These are phyloP conservation scores for Pseudogymnoascus sp. DNA, from an alignment of 2,329 filamentous ascomycete genomes.

Conservation along the genomic window DNA sequence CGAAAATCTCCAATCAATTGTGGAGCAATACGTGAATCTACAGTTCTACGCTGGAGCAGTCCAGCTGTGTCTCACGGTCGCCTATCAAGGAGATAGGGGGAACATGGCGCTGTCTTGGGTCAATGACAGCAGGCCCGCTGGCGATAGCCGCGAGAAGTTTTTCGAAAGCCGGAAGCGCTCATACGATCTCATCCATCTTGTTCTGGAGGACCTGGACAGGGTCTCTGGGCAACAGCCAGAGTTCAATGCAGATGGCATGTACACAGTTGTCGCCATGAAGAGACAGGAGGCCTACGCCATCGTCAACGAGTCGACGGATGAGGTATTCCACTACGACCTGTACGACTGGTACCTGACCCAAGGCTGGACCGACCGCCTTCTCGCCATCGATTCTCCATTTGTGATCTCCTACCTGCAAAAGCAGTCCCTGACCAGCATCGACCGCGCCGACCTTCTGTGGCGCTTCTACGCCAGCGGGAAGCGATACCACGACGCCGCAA, in stretches of 20 bases:
- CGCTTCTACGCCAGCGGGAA: constrained; percentile 82
- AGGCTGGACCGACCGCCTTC: constrained; percentile 76
- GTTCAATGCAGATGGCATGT: constrained; percentile 63
- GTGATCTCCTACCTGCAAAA: constrained; percentile 80
- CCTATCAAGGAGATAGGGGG: constrained; percentile 76
- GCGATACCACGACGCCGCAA: constrained; percentile 78
- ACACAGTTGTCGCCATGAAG: constrained; percentile 69
- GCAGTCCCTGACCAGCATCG: constrained; percentile 62
- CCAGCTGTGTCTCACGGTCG: constrained; percentile 75
- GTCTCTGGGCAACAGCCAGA: constrained; percentile 63
- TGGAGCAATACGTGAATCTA: constrained; percentile 70
- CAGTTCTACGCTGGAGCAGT: constrained; percentile 94
- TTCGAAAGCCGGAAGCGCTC: constrained; percentile 69
- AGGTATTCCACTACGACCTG: constrained; percentile 92
- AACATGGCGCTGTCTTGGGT: constrained; percentile 82
- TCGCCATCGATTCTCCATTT: constrained; percentile 76
- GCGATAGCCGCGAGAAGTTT: constrained; percentile 60
- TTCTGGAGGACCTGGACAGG: constrained; percentile 69
- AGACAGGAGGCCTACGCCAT: constrained; percentile 83
- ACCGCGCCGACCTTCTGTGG: constrained; percentile 86
- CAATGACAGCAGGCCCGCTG: constrained; percentile 67
- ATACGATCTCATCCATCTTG: constrained; percentile 81
- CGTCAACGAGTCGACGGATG: constrained; percentile 79
- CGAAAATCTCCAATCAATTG: constrained; percentile 70
- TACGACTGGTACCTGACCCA: constrained; percentile 95